Base-by-base conservation (phyloP, 768 basidiomycete genomes). In the Suillus subaureus region DNA sequence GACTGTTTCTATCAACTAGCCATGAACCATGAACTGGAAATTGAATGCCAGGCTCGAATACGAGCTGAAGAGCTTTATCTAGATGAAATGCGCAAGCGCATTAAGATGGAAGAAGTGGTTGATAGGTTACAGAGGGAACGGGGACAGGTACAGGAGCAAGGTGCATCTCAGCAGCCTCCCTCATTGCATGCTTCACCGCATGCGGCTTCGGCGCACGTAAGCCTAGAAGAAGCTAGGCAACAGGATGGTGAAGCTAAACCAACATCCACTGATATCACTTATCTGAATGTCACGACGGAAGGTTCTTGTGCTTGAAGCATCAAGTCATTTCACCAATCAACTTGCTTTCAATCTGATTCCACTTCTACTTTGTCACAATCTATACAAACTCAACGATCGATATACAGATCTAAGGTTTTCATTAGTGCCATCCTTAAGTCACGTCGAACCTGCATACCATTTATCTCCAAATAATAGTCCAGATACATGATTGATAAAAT, bases 11-110 rank as follows among this genome's bases (percentile, higher is more conserved):
- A 35, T 23, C 28, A 9, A n/a, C 64, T 65, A 70, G 71, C 65
- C 62, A 82, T 81, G 81, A 77, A 70, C 49, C 74, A 70, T 63
- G 73, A 79, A 54, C 70, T 81, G 37, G 61, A 49, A 15, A 64
- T 71, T 33, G 76, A 79, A 58, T 68, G 68, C 23, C 72, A 69
- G 42, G 78, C 78, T 45, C 81, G 80, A 39, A 69, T 57, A 60
- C 73, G 72, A 51, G 76, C 76, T 2, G 80, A 81, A 71, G 70
- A 68, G 23, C 67, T 70, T 28, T 74, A 73, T 68, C 70, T 72
- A 13, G 68, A 70, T 52, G 81, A 82, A 51, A 42, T 77, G 57
- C 69, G 61, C 35, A 71, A 67, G 52, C 79, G 79, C 39, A 67
- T 75, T 47, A 69, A 64, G 43, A 78, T 75, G 1, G 80, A 81